These are phyloP conservation scores for Circinella minor DNA, from an alignment of 371 early-diverging fungal species.

Conservation along the genomic window DNA sequence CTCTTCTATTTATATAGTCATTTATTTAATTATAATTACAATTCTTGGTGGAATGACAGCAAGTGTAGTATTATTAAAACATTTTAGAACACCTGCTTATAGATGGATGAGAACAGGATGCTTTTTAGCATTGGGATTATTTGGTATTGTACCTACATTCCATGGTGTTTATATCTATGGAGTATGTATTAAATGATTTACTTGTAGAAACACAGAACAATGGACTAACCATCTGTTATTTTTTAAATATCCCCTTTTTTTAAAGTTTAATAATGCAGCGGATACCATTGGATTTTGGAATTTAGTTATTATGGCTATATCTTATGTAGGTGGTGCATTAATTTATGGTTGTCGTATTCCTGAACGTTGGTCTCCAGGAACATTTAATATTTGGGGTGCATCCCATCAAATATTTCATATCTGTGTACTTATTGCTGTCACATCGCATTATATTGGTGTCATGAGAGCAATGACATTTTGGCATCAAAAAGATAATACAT, in stretches of 20 bases:
- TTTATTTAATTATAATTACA: constrained; percentile 18
- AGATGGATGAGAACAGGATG: constrained; percentile 79
- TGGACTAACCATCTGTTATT: too few species aligned
- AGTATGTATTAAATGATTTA: too few species aligned
- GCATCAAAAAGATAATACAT: constrained; percentile 34
- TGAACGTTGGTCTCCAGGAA: constrained; percentile 65
- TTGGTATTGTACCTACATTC: constrained; percentile 76
- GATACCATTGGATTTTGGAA: constrained; percentile 67
- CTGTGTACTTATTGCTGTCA: constrained; percentile 81
- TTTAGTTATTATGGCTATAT: constrained; percentile 70
- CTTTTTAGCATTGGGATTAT: constrained; percentile 82
- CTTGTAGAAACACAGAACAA: too few species aligned
- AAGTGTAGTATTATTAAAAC: constrained; percentile 58
- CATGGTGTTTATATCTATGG: constrained; percentile 77
- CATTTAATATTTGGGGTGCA: constrained; percentile 66
- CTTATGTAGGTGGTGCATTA: constrained; percentile 84
- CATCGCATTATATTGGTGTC: constrained; percentile 82
- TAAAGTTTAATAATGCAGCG: constrained; percentile 44
- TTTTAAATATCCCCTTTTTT: too few species aligned
- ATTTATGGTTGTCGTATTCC: constrained; percentile 79
- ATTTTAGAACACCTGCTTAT: constrained; percentile 77
- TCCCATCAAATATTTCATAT: constrained; percentile 95
- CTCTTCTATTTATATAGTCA: background rate
- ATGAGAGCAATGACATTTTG: constrained; percentile 66
- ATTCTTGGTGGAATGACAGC: constrained; percentile 37